Evolutionary conservation across 1,284 basidiomycete genomes (phyloP).

Genomic region (Neonothopanus nambi): DNA sequence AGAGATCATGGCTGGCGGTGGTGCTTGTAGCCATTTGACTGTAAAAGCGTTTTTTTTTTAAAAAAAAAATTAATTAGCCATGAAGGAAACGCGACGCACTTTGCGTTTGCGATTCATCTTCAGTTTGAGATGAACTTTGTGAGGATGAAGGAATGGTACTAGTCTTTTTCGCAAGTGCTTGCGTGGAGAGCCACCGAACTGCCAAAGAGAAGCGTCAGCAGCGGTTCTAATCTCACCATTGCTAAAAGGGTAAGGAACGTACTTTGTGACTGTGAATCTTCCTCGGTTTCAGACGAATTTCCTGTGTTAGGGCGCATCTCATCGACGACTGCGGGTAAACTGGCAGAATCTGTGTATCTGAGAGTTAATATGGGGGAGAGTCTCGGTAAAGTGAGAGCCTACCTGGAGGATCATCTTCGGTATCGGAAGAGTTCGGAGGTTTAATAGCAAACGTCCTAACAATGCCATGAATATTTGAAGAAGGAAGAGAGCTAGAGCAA

Average conservation of each 20-base stretch:
- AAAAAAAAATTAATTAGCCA: not conserved
- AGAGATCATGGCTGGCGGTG: not conserved
- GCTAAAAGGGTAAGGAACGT: not conserved
- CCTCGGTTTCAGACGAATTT: slow-evolving; percentile 6
- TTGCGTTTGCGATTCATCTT: no score
- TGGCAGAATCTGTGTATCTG: not conserved
- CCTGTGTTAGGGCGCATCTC: not conserved
- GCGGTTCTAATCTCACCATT: not conserved
- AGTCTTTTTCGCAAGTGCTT: no score
- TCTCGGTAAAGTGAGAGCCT: not conserved
- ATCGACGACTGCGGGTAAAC: not conserved
- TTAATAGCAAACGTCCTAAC: slow-evolving; percentile 1
- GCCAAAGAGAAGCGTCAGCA: not conserved
- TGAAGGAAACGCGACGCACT: no score
- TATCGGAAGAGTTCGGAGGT: not conserved
- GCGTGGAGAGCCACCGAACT: not conserved
- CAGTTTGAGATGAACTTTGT: no score
- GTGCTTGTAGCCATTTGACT: not conserved
- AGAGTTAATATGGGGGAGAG: no score
- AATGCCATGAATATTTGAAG: not conserved
- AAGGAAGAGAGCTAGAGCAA: not conserved
- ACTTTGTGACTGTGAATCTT: slow-evolving; percentile 7
- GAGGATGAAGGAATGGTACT: no score
- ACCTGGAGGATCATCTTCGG: not conserved
- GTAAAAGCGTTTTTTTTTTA: no score